These are phyloP conservation scores for Agaricus bisporus DNA, from an alignment of 768 basidiomycete species.

Conservation along the genomic window DNA sequence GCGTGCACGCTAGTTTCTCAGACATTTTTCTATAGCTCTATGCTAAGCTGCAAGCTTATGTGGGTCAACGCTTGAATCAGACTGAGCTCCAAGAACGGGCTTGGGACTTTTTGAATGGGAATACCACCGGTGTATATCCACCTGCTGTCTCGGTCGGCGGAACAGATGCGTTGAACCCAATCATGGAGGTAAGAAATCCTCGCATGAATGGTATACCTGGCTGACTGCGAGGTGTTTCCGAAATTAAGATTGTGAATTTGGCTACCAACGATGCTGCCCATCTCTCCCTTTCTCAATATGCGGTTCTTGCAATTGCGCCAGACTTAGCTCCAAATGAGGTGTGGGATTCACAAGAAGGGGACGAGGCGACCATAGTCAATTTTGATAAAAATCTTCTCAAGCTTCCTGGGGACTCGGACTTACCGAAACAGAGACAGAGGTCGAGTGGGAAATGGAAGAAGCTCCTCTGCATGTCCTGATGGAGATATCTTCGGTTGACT, in stretches of 20 bases:
- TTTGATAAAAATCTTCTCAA: conserved; percentile 9
- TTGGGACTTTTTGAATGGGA: conserved; percentile 25
- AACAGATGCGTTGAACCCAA: conserved; percentile 40
- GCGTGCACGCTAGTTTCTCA: not conserved
- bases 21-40: conserved; percentile 20
- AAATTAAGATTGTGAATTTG: conserved; percentile 26
- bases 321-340: conserved; percentile 23
- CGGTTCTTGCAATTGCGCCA: conserved; percentile 30
- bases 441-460: not conserved
- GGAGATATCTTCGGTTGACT: not conserved
- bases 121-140: conserved; percentile 28
- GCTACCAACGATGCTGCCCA: conserved; percentile 30
- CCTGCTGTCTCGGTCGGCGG: conserved; percentile 34
- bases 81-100: conserved; percentile 26
- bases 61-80: conserved; percentile 28
- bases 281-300: conserved; percentile 28
- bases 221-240: not conserved
- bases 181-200: conserved; percentile 26
- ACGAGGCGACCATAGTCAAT: conserved; percentile 14
- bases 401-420: not conserved
- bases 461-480: not conserved
- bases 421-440: not conserved
- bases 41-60: conserved; percentile 33
- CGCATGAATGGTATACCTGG: not conserved
- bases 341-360: conserved; percentile 5